phyloP scores from a whole-genome alignment of 164 flowering plant species.

The Vitis riparia region DNA sequence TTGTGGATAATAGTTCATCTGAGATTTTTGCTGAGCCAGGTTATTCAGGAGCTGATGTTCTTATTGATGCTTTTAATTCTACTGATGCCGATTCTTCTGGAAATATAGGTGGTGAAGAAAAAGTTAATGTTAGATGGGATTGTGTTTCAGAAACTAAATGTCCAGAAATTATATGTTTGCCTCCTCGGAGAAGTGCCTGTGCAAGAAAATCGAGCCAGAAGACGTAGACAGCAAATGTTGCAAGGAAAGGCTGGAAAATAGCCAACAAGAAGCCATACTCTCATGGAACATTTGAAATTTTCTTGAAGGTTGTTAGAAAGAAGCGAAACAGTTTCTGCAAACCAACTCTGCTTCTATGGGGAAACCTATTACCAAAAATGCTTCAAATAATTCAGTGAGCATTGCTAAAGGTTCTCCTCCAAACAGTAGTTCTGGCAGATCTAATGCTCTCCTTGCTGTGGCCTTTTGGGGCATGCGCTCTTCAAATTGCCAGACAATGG shows the following conservation, averaged over 20 bases:
- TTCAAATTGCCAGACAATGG: slow-evolving; percentile 38
- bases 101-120: slow-evolving; percentile 22
- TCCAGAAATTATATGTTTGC: slow-evolving; percentile 18
- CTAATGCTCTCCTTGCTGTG: slow-evolving; percentile 79
- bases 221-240: slow-evolving; percentile 23
- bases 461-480: slow-evolving; percentile 86
- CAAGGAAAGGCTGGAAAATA: slow-evolving; percentile 24
- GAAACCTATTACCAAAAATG: slow-evolving; percentile 45
- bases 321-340: slow-evolving; percentile 59
- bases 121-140: slow-evolving; percentile 13
- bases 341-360: slow-evolving; percentile 66
- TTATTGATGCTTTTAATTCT: slow-evolving; percentile 20
- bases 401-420: slow-evolving; percentile 64
- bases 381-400: slow-evolving; percentile 41
- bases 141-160: slow-evolving; percentile 18
- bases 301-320: slow-evolving; percentile 31
- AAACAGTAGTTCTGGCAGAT: slow-evolving; percentile 61
- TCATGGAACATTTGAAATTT: slow-evolving; percentile 12
- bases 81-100: slow-evolving; percentile 17
- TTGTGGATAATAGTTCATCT: slow-evolving; percentile 13
- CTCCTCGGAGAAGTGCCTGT: slow-evolving; percentile 33
- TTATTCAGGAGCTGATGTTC: slow-evolving; percentile 16
- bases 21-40: slow-evolving; percentile 10
- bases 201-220: slow-evolving; percentile 27
- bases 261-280: slow-evolving; percentile 14